phyloP scores from a whole-genome alignment of 331 rosid genomes.

The Malus hybrid region DNA sequence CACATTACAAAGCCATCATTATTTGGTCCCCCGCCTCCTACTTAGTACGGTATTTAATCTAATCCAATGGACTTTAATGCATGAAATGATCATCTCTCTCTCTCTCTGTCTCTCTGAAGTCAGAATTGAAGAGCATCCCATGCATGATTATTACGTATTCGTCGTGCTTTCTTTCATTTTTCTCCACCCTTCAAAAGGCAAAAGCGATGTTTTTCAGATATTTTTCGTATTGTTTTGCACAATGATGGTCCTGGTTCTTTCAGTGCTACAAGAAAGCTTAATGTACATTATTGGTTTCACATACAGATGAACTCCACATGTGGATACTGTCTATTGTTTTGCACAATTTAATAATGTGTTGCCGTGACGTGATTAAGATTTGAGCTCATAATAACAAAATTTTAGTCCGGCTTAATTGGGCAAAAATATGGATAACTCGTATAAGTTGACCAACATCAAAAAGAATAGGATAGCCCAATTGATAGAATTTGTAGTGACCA shows the following conservation, averaged over 20 bases:
- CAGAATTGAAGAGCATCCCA: conserved; percentile 49
- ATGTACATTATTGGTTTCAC: no score
- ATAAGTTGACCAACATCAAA: no score
- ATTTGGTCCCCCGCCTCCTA: conserved; percentile 44
- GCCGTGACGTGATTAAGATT: neutral
- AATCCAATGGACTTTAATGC: conserved; percentile 31
- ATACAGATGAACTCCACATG: no score
- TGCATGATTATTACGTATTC: conserved; percentile 79
- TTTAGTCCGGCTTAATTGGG: neutral
- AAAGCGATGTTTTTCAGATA: neutral
- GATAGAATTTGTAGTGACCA: no score
- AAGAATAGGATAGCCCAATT: no score
- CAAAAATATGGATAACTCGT: neutral
- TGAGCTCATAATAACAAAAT: no score
- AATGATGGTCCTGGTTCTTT: neutral
- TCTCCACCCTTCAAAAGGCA: conserved; percentile 2
- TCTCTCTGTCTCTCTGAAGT: conserved; percentile 17
- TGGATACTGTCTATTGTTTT: no score
- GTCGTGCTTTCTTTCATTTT: conserved; percentile 13
- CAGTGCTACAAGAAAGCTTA: no score
- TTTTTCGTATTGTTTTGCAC: neutral
- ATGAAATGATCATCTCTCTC: conserved; percentile 5
- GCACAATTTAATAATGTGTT: neutral
- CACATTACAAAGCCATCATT: conserved; percentile 51
- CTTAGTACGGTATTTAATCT: conserved; percentile 40